Evolutionary conservation across 148 eudicot species (phyloP).

Genomic region (Silene latifolia): DNA sequence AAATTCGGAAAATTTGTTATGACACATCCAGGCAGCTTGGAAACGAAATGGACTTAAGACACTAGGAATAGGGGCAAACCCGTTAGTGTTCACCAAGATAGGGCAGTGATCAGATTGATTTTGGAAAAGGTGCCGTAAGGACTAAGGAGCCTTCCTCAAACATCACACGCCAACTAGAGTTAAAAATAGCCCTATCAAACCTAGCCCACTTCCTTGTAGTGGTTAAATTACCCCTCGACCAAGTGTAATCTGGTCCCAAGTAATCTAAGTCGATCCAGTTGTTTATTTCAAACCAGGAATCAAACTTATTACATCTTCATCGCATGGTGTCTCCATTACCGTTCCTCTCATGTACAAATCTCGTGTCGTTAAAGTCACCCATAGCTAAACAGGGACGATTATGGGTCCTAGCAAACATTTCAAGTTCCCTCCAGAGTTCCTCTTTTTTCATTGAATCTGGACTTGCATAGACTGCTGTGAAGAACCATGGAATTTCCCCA

Average conservation of each 20-base stretch:
- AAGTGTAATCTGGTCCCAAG: too few relatives aligned
- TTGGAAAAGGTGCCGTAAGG: too few relatives aligned
- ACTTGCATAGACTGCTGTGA: not conserved
- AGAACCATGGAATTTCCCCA: not conserved
- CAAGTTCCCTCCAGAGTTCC: not conserved
- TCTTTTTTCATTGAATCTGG: too few relatives aligned
- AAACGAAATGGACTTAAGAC: not conserved
- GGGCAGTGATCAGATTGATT: too few relatives aligned
- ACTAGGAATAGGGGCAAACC: too few relatives aligned
- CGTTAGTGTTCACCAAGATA: not conserved
- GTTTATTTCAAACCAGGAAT: not conserved
- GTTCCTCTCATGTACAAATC: not conserved
- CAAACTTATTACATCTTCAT: not conserved
- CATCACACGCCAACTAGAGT: not conserved
- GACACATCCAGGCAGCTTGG: constrained; percentile 3
- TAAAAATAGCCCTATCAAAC: not conserved
- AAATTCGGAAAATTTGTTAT: not conserved
- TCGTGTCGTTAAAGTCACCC: too few relatives aligned
- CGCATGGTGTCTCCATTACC: not conserved
- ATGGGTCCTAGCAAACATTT: rapidly evolving
- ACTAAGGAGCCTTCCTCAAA: not conserved
- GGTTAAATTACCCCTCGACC: not conserved
- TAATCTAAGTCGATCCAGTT: not conserved
- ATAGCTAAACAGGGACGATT: not conserved
- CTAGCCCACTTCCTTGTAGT: not conserved